Evolutionary conservation across 1,284 basidiomycete species (phyloP).

Genomic region (Austroboletus niveus): DNA sequence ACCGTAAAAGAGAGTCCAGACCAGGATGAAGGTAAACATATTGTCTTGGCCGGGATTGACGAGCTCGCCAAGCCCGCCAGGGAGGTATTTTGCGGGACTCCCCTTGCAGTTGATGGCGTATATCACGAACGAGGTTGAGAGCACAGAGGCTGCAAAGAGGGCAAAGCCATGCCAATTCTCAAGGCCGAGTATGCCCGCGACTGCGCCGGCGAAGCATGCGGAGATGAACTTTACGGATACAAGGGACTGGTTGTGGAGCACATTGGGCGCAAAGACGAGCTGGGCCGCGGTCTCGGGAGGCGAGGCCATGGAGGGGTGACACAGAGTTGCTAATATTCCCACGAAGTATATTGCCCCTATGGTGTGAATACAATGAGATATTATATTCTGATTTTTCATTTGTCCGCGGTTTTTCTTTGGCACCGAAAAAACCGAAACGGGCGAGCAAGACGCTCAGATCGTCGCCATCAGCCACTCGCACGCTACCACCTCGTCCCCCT

Average conservation of each 20-base stretch:
- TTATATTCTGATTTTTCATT: too few relatives aligned
- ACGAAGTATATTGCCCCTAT: constrained; percentile 11
- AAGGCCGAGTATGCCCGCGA: constrained; percentile 83
- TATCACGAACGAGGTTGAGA: constrained; percentile 64
- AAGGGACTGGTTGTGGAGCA: constrained; percentile 65
- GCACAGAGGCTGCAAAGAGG: constrained; percentile 67
- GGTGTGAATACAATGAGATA: neutral
- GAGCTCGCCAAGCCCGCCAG: constrained; percentile 62
- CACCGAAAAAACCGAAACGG: too few relatives aligned
- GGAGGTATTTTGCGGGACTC: constrained; percentile 55
- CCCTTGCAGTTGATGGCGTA: constrained; percentile 70
- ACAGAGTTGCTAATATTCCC: constrained; percentile 7
- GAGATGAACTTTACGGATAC: constrained; percentile 73
- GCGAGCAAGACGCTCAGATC: neutral
- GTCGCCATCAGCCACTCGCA: neutral
- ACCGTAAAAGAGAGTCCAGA: constrained; percentile 91
- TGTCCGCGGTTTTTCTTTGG: too few relatives aligned
- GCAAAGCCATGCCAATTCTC: constrained; percentile 81
- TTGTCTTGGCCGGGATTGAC: constrained; percentile 84
- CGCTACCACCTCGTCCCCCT: neutral
- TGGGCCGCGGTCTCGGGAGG: constrained; percentile 52
- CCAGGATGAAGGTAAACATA: constrained; percentile 79
- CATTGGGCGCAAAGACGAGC: constrained; percentile 69
- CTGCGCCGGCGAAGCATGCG: constrained; percentile 79
- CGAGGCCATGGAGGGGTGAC: constrained; percentile 26